phyloP scores from a whole-genome alignment of 306 rosid species.

The Urtica urens region DNA sequence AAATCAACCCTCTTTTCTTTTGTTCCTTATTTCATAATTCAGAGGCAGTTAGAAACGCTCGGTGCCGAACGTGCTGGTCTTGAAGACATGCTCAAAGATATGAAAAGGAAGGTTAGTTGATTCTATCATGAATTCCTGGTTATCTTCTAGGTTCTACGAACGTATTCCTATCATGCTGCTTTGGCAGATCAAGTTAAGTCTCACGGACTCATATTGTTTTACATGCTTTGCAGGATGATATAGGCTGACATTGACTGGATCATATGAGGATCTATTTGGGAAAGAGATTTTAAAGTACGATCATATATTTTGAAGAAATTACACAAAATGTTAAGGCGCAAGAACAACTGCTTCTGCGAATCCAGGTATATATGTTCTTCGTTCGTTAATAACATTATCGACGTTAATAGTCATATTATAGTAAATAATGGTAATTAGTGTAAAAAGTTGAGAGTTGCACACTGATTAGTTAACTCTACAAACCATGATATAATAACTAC shows the following conservation, averaged over 20 bases:
- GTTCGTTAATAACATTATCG: too few species aligned
- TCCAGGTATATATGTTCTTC: constrained; percentile 56
- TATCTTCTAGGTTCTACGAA: not conserved
- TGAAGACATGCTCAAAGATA: constrained; percentile 98
- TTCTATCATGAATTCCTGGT: not conserved
- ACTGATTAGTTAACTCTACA: too few species aligned
- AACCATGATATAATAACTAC: too few species aligned
- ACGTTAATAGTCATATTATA: too few species aligned
- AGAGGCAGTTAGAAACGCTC: constrained; percentile 95
- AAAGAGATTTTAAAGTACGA: constrained; percentile 90
- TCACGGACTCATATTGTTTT: constrained; percentile 16
- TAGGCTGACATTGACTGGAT: constrained; percentile 96
- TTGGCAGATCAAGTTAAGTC: constrained; percentile 4
- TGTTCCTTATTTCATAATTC: constrained; percentile 32
- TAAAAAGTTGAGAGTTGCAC: too few species aligned
- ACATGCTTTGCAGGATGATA: constrained; percentile 71
- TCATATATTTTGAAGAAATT: constrained; percentile 72
- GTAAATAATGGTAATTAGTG: too few species aligned
- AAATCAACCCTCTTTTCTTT: not conserved
- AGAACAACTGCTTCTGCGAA: constrained; percentile 81
- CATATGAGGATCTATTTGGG: constrained; percentile 92
- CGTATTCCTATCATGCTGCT: constrained; percentile 10
- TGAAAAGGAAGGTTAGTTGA: constrained; percentile 82
- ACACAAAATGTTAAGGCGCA: constrained; percentile 89
- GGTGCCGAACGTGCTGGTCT: constrained; percentile 99